Evolutionary conservation across 2,329 filamentous ascomycete species (phyloP).

Genomic region (Trichoderma polysporum): DNA sequence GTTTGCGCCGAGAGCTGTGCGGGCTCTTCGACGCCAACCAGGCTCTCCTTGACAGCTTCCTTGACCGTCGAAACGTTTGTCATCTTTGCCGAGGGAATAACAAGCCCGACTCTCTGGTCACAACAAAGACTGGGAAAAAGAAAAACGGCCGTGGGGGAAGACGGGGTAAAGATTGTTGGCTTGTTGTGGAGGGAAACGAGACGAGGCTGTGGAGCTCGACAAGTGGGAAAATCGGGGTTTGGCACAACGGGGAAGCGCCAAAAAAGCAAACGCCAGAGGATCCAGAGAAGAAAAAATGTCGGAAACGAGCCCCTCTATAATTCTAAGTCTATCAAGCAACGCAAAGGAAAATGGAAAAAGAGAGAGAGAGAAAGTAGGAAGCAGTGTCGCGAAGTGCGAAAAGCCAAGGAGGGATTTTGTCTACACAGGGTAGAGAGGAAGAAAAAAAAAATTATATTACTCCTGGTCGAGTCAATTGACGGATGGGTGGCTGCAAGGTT

Average conservation of each 20-base stretch:
- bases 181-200: conserved; percentile 18
- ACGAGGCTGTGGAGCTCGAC: conserved; percentile 18
- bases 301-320: conserved; percentile 8
- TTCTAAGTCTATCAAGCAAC: conserved; percentile 24
- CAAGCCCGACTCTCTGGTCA: neutral
- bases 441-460: conserved; percentile 15
- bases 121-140: neutral
- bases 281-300: conserved; percentile 19
- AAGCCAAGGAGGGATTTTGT: neutral
- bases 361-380: neutral
- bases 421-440: neutral
- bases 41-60: conserved; percentile 74
- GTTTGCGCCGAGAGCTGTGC: conserved; percentile 70
- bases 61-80: conserved; percentile 52
- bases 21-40: conserved; percentile 63
- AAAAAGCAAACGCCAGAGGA: conserved; percentile 12
- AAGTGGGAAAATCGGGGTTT: conserved; percentile 16
- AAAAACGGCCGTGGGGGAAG: conserved; percentile 8
- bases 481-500: conserved; percentile 15
- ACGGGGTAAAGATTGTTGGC: conserved; percentile 7
- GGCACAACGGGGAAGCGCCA: conserved; percentile 15
- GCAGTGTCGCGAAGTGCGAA: neutral
- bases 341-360: conserved; percentile 8
- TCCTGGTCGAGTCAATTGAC: conserved; percentile 8
- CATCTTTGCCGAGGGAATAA: conserved; percentile 28